Base-by-base conservation (phyloP, 768 basidiomycete species). In the Pisolithus albus region DNA sequence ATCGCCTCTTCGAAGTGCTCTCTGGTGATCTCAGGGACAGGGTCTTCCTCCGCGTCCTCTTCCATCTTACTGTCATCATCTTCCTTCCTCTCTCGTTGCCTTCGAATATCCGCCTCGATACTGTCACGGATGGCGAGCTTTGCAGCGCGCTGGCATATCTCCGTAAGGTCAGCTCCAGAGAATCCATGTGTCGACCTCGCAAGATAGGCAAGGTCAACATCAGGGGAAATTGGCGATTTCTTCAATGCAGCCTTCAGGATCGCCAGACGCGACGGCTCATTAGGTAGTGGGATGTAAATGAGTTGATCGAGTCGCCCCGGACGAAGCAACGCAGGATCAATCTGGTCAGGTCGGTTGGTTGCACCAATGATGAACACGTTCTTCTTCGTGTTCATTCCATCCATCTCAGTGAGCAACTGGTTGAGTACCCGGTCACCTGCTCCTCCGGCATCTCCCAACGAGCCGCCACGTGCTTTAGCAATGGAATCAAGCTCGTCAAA, bases 401-500 rank as follows among this genome's bases (percentile, higher is more conserved):
- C 93, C 92, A 97, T 96, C 73, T 97, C 93, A 53, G 93, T 96
- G 7, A 96, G 83, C 59, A 94, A 88, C 65, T 94, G 91, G 72
- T 98, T 97, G 53, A 99, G 79, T 16, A 98, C 95, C 74, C 95
- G 92, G 65, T 99, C 96, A 36, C 95, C 87, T 13, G 96, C 95
- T 55, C 96, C 96, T 57, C 96, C 96, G 49, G 73, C 96, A 71
- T 98, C 96, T 37, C 93, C 93, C 7, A 77, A 72, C 4, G 80
- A 78, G 19, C 78, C 76, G 56, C 95, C 95, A 72, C 96, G 91
- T 47, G 93, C 82, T 75, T 98, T 97, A 41, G 96, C 96, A 62
- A 99, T 98, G 16, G 95, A 96, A 70, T 99, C 96, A 68, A 99
- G 77, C 70, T 99, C 96, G 63, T 99, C 96, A 73, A 99, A 99